Evolutionary conservation across 257 asterid genomes (phyloP).

Genomic region (Jaltomata sinuosa): DNA sequence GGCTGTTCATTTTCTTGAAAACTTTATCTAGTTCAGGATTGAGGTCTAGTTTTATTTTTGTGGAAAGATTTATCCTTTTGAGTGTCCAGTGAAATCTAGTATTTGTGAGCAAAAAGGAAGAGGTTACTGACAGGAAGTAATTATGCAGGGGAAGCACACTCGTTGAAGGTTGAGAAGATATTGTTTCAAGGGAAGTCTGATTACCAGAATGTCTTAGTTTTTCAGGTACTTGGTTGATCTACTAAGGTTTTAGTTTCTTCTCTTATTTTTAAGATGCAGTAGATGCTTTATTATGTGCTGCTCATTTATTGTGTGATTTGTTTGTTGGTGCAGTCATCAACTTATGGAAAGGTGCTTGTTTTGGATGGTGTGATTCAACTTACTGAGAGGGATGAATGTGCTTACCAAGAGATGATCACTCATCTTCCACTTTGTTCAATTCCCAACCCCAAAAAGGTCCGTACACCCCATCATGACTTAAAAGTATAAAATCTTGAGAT

Average conservation of each 20-base stretch:
- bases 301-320: slow-evolving; percentile 7
- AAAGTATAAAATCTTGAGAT: background rate
- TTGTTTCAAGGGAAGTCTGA: slow-evolving; percentile 85
- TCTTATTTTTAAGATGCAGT: background rate
- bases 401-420: slow-evolving; percentile 95
- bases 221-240: slow-evolving; percentile 48
- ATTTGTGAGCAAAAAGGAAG: background rate
- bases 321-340: slow-evolving; percentile 56
- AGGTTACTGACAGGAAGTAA: slow-evolving; percentile 1
- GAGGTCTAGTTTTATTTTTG: background rate
- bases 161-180: slow-evolving; percentile 82
- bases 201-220: slow-evolving; percentile 86
- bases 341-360: slow-evolving; percentile 94
- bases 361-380: slow-evolving; percentile 97
- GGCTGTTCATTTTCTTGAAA: background rate
- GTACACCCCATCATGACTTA: background rate
- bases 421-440: slow-evolving; percentile 97
- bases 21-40: background rate
- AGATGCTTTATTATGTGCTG: background rate
- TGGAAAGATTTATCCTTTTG: background rate
- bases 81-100: background rate
- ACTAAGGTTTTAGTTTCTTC: background rate
- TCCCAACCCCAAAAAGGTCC: slow-evolving; percentile 80
- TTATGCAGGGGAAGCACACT: slow-evolving; percentile 95
- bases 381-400: slow-evolving; percentile 98